These are phyloP conservation scores for Microstegium vimineum DNA, from an alignment of 176 grass and related monocot species.

Conservation along the genomic window DNA sequence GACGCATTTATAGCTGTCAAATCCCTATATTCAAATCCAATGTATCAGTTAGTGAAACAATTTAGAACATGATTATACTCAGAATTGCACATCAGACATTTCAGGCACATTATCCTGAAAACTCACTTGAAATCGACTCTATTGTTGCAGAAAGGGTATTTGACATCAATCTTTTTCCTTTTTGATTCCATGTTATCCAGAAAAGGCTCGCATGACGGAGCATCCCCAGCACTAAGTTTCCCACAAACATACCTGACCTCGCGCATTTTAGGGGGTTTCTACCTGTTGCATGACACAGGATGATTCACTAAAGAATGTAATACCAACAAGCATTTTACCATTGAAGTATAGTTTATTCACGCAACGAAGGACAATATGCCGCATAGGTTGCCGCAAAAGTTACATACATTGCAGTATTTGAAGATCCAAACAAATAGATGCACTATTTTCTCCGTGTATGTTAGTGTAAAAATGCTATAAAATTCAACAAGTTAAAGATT, in stretches of 20 bases:
- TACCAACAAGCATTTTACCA: not conserved
- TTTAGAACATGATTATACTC: conserved; percentile 7
- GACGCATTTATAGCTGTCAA: conserved; percentile 94
- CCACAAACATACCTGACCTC: conserved; percentile 94
- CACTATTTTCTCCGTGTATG: not conserved
- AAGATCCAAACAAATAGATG: not conserved
- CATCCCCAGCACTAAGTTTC: conserved; percentile 91
- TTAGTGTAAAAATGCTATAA: not conserved
- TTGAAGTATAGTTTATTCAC: conserved; percentile 5
- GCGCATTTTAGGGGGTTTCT: conserved; percentile 73
- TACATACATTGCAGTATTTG: not conserved
- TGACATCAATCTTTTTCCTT: conserved; percentile 84
- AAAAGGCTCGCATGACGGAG: conserved; percentile 87
- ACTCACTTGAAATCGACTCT: conserved; percentile 75
- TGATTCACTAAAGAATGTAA: not conserved
- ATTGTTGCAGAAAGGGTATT: conserved; percentile 76
- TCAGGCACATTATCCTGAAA: not conserved
- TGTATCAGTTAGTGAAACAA: conserved; percentile 24
- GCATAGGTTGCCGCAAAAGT: not conserved
- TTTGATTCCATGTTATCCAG: conserved; percentile 64
- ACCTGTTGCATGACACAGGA: conserved; percentile 50
- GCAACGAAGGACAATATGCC: not conserved
- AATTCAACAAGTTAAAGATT: not conserved
- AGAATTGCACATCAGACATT: not conserved
- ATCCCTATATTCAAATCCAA: conserved; percentile 47